Conservation (phyloP, 805 yeast species). For the Starmerella bombi region DNA sequence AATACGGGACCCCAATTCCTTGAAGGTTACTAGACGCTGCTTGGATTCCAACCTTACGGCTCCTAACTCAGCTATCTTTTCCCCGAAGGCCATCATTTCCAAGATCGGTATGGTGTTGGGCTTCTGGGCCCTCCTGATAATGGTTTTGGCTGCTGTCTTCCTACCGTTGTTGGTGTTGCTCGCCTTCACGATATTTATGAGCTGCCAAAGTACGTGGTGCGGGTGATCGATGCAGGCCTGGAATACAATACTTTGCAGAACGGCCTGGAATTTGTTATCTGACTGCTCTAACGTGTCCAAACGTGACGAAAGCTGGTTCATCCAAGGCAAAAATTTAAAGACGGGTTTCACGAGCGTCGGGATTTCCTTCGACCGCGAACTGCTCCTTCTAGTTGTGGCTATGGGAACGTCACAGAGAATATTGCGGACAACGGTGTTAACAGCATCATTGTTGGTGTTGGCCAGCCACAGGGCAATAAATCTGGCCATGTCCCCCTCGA, state of each 20-base stretch:
- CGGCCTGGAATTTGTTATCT: constrained; percentile 40
- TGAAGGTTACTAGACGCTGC: no score
- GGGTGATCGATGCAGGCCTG: constrained; percentile 9
- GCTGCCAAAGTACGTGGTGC: constrained; percentile 12
- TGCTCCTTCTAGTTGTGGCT: no score
- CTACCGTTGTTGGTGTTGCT: background rate
- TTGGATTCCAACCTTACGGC: no score
- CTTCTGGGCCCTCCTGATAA: background rate
- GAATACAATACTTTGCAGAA: constrained; percentile 21
- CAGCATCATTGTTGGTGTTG: constrained; percentile 33
- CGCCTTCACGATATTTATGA: constrained; percentile 8
- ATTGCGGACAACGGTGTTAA: constrained; percentile 33
- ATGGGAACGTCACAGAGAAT: constrained; percentile 29
- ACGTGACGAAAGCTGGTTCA: constrained; percentile 66
- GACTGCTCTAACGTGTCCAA: constrained; percentile 27
- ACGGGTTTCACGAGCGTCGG: constrained; percentile 34
- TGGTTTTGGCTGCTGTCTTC: background rate
- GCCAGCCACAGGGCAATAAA: constrained; percentile 79
- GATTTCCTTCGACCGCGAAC: no score
- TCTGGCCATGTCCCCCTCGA: constrained; percentile 24
- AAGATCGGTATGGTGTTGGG: background rate
- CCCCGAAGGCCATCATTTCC: background rate
- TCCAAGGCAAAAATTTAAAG: constrained; percentile 62
- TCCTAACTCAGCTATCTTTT: background rate
- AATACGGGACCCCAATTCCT: constrained; percentile 4